phyloP scores from a whole-genome alignment of 2,329 filamentous ascomycete species.

The Fusarium torulosum region DNA sequence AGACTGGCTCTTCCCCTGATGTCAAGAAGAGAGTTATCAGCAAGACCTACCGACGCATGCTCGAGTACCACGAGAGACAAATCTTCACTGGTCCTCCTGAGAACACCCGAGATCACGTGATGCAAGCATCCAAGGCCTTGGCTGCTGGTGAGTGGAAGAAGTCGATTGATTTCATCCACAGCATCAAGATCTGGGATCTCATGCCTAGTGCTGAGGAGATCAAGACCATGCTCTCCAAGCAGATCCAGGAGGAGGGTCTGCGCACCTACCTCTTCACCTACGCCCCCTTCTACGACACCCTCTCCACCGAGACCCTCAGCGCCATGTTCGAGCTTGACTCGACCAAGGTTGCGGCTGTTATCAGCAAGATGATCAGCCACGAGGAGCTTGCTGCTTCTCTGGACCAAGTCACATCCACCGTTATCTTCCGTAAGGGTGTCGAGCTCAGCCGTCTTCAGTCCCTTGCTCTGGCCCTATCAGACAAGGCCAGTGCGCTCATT shows the following conservation, averaged over 20 bases:
- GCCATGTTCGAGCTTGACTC: conserved; percentile 95
- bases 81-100: conserved; percentile 98
- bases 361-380: conserved; percentile 99
- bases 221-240: conserved; percentile 96
- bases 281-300: conserved; percentile 98
- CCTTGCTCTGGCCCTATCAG: conserved; percentile 90
- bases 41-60: conserved; percentile 99
- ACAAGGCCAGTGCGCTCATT: conserved; percentile 96
- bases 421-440: conserved; percentile 99
- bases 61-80: conserved; percentile 99
- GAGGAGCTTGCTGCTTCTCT: conserved; percentile 96
- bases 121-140: conserved; percentile 97
- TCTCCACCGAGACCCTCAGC: conserved; percentile 86
- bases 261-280: conserved; percentile 99
- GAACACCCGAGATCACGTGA: conserved; percentile 98
- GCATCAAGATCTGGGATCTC: conserved; percentile 99
- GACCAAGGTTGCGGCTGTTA: conserved; percentile 91
- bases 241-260: conserved; percentile 98
- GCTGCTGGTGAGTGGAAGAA: conserved; percentile 99
- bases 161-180: conserved; percentile 91
- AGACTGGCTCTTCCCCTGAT: conserved; percentile 96
- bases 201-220: conserved; percentile 94
- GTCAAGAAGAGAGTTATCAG: conserved; percentile 98
- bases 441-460: conserved; percentile 97
- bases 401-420: conserved; percentile 96